Conservation (phyloP, 2,329 filamentous ascomycete genomes). For the Phyllosticta citriasiana region DNA sequence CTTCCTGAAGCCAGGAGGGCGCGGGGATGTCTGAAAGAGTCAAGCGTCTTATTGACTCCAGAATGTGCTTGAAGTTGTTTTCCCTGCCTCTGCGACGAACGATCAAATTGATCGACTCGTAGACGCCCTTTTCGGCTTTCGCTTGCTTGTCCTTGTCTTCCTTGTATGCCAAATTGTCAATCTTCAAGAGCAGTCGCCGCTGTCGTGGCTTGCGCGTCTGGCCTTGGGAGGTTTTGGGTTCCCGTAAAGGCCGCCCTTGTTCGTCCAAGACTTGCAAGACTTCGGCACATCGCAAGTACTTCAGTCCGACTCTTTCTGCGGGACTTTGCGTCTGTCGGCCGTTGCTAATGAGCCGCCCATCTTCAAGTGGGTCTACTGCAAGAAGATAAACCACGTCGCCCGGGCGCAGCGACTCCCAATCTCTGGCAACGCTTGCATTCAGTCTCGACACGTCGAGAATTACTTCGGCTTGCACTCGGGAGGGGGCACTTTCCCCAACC, state of each 20-base stretch:
- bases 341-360: slow-evolving; percentile 41
- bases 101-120: slow-evolving; percentile 76
- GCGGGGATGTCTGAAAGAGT: slow-evolving; percentile 77
- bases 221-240: slow-evolving; percentile 34
- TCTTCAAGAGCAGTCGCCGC: slow-evolving; percentile 65
- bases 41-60: slow-evolving; percentile 83
- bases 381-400: slow-evolving; percentile 88
- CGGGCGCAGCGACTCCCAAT: slow-evolving; percentile 81
- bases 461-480: slow-evolving; percentile 77
- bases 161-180: slow-evolving; percentile 72
- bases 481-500: slow-evolving; percentile 76
- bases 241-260: slow-evolving; percentile 62
- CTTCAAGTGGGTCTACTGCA: slow-evolving; percentile 55
- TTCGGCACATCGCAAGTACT: slow-evolving; percentile 69
- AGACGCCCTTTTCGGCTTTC: slow-evolving; percentile 65
- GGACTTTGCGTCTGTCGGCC: slow-evolving; percentile 36
- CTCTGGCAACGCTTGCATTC: slow-evolving; percentile 63
- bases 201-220: slow-evolving; percentile 48
- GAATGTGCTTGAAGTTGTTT: slow-evolving; percentile 92
- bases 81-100: slow-evolving; percentile 75
- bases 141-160: slow-evolving; percentile 58
- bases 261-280: slow-evolving; percentile 81
- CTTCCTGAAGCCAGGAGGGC: slow-evolving; percentile 87
- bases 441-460: slow-evolving; percentile 71
- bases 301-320: slow-evolving; percentile 57